Evolutionary conservation across 257 asterid genomes (phyloP), one percentile per base, ranked within the genome.

Genomic region (Datura wrightii): DNA sequence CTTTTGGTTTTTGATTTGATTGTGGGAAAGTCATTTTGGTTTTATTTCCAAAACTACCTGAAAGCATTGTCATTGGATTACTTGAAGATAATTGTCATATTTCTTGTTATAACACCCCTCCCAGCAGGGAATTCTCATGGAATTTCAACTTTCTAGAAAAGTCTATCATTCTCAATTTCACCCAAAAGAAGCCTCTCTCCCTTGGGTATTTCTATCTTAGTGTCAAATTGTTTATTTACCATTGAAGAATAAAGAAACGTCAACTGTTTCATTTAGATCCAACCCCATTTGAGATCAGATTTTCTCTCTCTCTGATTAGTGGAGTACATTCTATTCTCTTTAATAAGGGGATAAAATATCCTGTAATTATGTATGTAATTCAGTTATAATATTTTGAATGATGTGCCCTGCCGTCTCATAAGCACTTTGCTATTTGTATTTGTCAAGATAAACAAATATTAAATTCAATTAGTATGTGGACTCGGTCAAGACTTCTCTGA

Each of bases 201-300:
- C 31, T 37, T 37, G 31, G 50, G 76, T 5, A 67, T 67, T 67
- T 67, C 76, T 65, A 34, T 65, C 46, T 37, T 67, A 67, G 31
- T 67, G 76, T 15, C 3, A 39, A 67, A 37, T 67, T 67, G 76
- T 15, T 67, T 67, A 67, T 66, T 66, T 67, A 67, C 48, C 76
- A 67, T 15, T 36, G 50, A 67, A 39, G 50, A 39, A 67, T 36
- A 67, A 37, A 67, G 39, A 67, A 67, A 37, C 37, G 13, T 67
- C 31, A 67, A 6, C 50, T 67, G 76, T 39, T 37, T 37, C n/a
- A 67, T 37, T 13, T 37, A 67, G 13, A 15, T 50, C 76, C 48
- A 67, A 37, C 10, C 50, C 50, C 24, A 67, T 66, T 66, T 37
- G 74, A 66, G 48, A 66, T 66, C 48, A 36, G 10, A 34, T 34